Conservation (phyloP, 23 red algal genomes). For the Gracilariopsis chorda region DNA sequence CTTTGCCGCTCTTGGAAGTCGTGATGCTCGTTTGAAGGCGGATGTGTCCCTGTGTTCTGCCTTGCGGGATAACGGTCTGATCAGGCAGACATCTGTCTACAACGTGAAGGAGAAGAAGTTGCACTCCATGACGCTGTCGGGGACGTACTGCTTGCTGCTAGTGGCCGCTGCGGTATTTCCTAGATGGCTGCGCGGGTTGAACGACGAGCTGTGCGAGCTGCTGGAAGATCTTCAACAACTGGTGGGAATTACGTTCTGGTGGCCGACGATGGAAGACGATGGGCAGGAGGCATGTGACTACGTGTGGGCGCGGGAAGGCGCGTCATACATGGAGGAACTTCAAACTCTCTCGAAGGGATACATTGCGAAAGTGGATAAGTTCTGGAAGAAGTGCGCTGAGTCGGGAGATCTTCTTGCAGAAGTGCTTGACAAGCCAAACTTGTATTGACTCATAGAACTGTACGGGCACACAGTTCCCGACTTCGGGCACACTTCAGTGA, state of each 20-base stretch:
- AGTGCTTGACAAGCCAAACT: not conserved
- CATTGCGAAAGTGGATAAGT: not conserved
- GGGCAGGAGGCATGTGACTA: not conserved
- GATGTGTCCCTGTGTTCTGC: not conserved
- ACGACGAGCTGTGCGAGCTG: too few relatives aligned
- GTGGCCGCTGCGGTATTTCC: not conserved
- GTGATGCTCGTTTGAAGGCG: not conserved
- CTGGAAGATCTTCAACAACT: not conserved
- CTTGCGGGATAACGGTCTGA: not conserved
- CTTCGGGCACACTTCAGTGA: too few relatives aligned
- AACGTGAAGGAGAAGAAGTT: not conserved
- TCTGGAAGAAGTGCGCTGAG: not conserved
- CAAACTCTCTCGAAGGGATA: not conserved
- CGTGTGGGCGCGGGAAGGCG: not conserved
- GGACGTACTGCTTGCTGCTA: not conserved
- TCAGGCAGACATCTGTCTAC: not conserved
- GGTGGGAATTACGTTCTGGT: not conserved
- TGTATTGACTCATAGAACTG: not conserved
- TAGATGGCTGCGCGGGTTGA: too few relatives aligned
- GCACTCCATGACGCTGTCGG: not conserved
- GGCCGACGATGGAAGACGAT: not conserved
- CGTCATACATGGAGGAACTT: not conserved
- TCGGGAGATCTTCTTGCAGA: too few relatives aligned
- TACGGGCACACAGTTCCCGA: not conserved
- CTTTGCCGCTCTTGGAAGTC: not conserved